phyloP scores from a whole-genome alignment of 176 grass and related monocot species.

The Neostapfia colusana region DNA sequence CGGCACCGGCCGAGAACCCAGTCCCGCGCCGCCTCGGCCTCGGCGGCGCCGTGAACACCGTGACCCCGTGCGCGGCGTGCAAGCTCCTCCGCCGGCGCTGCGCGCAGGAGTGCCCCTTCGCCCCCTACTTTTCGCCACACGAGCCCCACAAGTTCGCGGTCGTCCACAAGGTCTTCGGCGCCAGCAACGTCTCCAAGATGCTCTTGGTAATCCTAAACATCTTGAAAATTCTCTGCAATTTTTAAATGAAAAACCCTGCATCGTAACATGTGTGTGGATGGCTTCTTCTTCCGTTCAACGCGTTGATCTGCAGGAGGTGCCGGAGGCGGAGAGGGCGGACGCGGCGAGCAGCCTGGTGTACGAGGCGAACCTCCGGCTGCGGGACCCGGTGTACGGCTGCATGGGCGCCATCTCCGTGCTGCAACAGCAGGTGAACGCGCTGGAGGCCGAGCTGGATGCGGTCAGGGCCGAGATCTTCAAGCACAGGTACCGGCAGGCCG shows the following conservation, averaged over 20 bases:
- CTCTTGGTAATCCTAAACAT: slow-evolving; percentile 55
- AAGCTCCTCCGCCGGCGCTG: slow-evolving; percentile 91
- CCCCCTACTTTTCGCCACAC: slow-evolving; percentile 88
- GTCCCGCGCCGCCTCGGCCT: slow-evolving; percentile 31
- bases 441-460: slow-evolving; percentile 78
- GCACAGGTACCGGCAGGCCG: slow-evolving; percentile 64
- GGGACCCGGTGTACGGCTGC: slow-evolving; percentile 88
- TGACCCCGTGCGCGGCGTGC: slow-evolving; percentile 87
- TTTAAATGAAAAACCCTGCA: background rate
- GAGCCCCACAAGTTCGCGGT: slow-evolving; percentile 90
- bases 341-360: slow-evolving; percentile 93
- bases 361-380: slow-evolving; percentile 81
- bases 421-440: slow-evolving; percentile 72
- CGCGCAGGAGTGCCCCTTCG: slow-evolving; percentile 86
- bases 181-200: slow-evolving; percentile 98
- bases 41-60: slow-evolving; percentile 52
- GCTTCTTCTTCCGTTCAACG: slow-evolving; percentile 14
- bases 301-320: slow-evolving; percentile 63
- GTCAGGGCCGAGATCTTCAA: slow-evolving; percentile 81
- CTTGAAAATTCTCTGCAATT: background rate
- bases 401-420: slow-evolving; percentile 77
- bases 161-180: slow-evolving; percentile 93
- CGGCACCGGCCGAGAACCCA: slow-evolving; percentile 25
- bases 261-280: slow-evolving; percentile 9
- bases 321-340: slow-evolving; percentile 72